A percentile compares a stretch with the other conserved stretches of the same genome.
These are phyloP conservation scores for Kwoniella botswanensis DNA, from an alignment of 768 basidiomycete genomes.

Conservation along the genomic window DNA sequence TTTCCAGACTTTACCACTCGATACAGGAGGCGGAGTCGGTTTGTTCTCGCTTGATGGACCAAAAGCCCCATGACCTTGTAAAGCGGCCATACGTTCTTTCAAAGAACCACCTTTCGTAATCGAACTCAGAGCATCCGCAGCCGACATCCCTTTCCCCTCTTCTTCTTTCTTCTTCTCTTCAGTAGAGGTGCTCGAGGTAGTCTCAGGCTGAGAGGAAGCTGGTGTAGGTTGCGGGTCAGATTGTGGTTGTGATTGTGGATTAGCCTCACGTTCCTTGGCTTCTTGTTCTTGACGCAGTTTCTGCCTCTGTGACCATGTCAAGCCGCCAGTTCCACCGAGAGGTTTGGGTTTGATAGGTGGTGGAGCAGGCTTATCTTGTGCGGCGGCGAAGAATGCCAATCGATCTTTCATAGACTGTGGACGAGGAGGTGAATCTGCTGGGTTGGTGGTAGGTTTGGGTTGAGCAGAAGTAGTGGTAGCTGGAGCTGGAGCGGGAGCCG, in stretches of 20 bases:
- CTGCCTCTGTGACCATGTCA: conserved; percentile 57
- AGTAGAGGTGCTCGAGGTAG: conserved; percentile 1
- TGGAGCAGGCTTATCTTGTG: conserved; percentile 45
- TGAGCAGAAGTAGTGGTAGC: conserved; percentile 12
- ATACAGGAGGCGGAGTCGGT: conserved; percentile 66
- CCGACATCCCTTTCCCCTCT: conserved; percentile 58
- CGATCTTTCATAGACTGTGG: conserved; percentile 55
- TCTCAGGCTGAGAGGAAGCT: conserved; percentile 16
- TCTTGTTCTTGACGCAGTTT: conserved; percentile 54
- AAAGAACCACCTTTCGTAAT: conserved; percentile 77
- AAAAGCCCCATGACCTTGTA: conserved; percentile 82
- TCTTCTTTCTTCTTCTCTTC: conserved; percentile 12
- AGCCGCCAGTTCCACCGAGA: conserved; percentile 31
- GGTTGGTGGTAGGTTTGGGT: conserved; percentile 2
- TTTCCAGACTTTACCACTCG: conserved; percentile 82
- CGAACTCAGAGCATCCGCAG: conserved; percentile 84
- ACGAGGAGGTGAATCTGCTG: conserved; percentile 20
- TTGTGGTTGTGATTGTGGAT: conserved; percentile 13
- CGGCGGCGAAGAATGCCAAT: conserved; percentile 55
- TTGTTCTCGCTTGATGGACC: conserved; percentile 63
- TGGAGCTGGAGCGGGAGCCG: conserved; percentile 26
- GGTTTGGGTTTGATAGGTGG: conserved; percentile 57
- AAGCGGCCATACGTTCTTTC: conserved; percentile 92
- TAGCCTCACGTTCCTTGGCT: conserved; percentile 44
- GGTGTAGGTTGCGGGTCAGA: conserved; percentile 21